Evolutionary conservation across 768 basidiomycete genomes (phyloP), one percentile per base, ranked within the genome.

Genomic region (Rhizopogon vinicolor): DNA sequence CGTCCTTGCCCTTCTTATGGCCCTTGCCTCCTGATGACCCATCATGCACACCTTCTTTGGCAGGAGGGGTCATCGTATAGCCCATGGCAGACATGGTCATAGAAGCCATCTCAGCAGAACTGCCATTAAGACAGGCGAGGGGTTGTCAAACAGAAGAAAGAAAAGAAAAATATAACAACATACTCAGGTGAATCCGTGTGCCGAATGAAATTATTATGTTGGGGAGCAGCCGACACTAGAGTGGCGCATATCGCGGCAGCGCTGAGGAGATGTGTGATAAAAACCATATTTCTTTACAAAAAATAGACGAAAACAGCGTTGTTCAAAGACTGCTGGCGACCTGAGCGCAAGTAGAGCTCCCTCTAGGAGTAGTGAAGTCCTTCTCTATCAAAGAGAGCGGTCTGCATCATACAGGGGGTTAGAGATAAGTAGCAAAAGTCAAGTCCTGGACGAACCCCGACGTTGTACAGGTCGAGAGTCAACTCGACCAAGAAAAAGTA

Each of bases 381-480:
- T 74, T 55, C 81, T 85, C 85, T 87, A 71, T 85, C 85, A 80
- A 87, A 87, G 85, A 87, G 85, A 75, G 74, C 78, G 78, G 81
- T 82, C 82, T 83, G 67, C n/a, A 18, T 44, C 41, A 35, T 33
- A 43, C 55, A 48, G 57, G 12, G 51, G 54, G 54, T 45, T 58
- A 58, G 42, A 44, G 49, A 28, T 18, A 35, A 35, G 45, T 56
- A 41, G 19, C 31, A 49, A 51, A 44, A 49, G 43, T 10, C n/a
- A 45, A 44, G 18, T 33, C 49, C 52, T 41, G 40, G 12, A 64
- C 74, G 60, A 56, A 80, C 81, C 81, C 77, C 75, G 75, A 73
- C 63, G 56, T 68, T 66, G 13, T 68, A 72, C 67, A 68, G 74
- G 82, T 80, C 79, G 83, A 83, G 75, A 74, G 74, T 82, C 86